These are phyloP conservation scores for Scheffersomyces lignicola DNA, from an alignment of 1,139 yeast species.

Conservation along the genomic window DNA sequence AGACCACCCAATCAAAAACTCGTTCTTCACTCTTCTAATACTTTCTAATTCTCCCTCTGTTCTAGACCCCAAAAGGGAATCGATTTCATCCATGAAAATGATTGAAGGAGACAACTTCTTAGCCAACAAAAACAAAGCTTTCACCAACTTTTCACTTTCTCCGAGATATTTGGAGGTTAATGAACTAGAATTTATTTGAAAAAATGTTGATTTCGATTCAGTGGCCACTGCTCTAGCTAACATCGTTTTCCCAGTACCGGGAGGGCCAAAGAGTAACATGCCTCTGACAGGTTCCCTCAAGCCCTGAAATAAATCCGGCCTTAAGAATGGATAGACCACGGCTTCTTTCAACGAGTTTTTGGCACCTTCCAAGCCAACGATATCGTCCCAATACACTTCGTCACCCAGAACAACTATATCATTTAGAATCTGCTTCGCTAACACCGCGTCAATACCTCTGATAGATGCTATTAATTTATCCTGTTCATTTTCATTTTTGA, in stretches of 20 bases:
- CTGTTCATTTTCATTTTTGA: slow-evolving; percentile 67
- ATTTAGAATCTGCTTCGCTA: slow-evolving; percentile 69
- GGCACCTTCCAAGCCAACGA: slow-evolving; percentile 90
- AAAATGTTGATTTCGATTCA: slow-evolving; percentile 91
- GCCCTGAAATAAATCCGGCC: slow-evolving; percentile 92
- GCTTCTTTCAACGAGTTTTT: slow-evolving; percentile 91
- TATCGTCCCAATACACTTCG: slow-evolving; percentile 95
- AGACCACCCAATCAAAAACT: slow-evolving; percentile 94
- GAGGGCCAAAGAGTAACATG: slow-evolving; percentile 95
- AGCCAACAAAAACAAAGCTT: slow-evolving; percentile 85
- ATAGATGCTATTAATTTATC: slow-evolving; percentile 40
- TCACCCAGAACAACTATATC: slow-evolving; percentile 95
- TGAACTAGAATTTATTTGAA: slow-evolving; percentile 89
- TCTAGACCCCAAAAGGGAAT: slow-evolving; percentile 81
- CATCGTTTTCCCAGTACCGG: slow-evolving; percentile 99
- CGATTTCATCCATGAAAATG: slow-evolving; percentile 95
- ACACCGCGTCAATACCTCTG: slow-evolving; percentile 41
- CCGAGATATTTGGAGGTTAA: slow-evolving; percentile 91
- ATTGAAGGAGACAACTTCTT: slow-evolving; percentile 88
- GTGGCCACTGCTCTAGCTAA: slow-evolving; percentile 97
- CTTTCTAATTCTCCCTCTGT: slow-evolving; percentile 92
- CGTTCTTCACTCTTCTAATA: slow-evolving; percentile 87
- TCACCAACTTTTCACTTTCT: slow-evolving; percentile 89
- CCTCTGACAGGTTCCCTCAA: slow-evolving; percentile 95
- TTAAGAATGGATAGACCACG: slow-evolving; percentile 90